Percentiles rank a stretch among this genome's conserved stretches.
phyloP scores from a whole-genome alignment of 176 grass and related monocot species.

The Musa troglodytarum region DNA sequence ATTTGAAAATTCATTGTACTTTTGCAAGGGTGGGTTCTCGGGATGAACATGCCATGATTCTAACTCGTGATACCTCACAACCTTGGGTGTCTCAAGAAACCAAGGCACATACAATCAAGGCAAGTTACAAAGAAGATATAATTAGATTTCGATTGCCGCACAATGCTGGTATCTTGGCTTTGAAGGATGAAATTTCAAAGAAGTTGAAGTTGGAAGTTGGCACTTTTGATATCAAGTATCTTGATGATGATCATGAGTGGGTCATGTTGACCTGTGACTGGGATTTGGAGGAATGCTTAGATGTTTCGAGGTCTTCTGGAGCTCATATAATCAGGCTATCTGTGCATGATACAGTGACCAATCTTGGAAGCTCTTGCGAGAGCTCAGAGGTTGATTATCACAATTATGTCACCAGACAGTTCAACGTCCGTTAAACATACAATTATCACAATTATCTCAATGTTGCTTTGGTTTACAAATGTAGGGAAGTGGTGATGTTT shows the following conservation, averaged over 20 bases:
- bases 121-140: constrained; percentile 21
- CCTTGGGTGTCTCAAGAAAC: background rate
- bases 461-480: background rate
- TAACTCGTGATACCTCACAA: background rate
- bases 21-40: constrained; percentile 5
- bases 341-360: constrained; percentile 5
- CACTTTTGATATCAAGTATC: constrained; percentile 23
- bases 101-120: constrained; percentile 4
- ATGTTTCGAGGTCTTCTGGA: constrained; percentile 16
- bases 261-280: constrained; percentile 21
- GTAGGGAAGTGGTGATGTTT: too few species aligned
- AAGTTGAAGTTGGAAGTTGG: constrained; percentile 19
- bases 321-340: constrained; percentile 18
- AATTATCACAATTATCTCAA: background rate
- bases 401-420: background rate
- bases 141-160: constrained; percentile 11
- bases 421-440: background rate
- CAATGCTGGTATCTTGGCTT: constrained; percentile 7
- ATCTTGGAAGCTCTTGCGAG: constrained; percentile 13
- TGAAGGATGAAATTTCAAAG: constrained; percentile 24
- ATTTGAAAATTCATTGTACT: constrained; percentile 11
- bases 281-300: constrained; percentile 23
- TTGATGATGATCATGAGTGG: constrained; percentile 28
- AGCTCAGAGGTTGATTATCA: constrained; percentile 16
- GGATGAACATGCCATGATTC: background rate